phyloP scores from a whole-genome alignment of 2,329 filamentous ascomycete species.

The Aspergillus ruber region DNA sequence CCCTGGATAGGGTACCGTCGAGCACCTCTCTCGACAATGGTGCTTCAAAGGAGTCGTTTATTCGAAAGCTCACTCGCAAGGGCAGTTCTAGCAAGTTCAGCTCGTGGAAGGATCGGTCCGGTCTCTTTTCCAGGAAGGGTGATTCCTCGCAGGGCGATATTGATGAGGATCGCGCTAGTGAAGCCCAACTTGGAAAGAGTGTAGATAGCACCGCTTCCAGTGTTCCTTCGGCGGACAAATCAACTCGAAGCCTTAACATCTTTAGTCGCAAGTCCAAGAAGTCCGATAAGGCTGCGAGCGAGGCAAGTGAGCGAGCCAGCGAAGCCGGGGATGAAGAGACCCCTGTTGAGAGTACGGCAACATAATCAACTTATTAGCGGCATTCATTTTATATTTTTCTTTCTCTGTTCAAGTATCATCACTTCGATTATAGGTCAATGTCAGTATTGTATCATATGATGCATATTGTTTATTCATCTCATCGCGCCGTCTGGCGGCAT shows the following conservation, averaged over 20 bases:
- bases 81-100: conserved; percentile 47
- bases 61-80: conserved; percentile 47
- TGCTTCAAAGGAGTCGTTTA: conserved; percentile 42
- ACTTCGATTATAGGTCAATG: neutral
- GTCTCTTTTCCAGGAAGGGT: conserved; percentile 42
- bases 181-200: conserved; percentile 38
- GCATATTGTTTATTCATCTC: too few species aligned
- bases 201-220: conserved; percentile 37
- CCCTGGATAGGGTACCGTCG: conserved; percentile 42
- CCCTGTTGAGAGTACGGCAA: conserved; percentile 23
- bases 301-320: conserved; percentile 39
- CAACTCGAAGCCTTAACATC: conserved; percentile 39
- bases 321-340: conserved; percentile 39
- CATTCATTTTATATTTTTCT: too few species aligned
- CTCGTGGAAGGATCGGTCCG: conserved; percentile 46
- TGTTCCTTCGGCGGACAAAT: conserved; percentile 37
- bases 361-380: conserved; percentile 3
- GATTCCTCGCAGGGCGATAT: conserved; percentile 39
- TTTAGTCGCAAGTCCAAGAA: conserved; percentile 44
- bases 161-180: conserved; percentile 37
- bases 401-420: neutral
- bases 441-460: too few species aligned
- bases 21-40: conserved; percentile 35
- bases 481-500: too few species aligned
- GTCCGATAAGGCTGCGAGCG: conserved; percentile 35